Evolutionary conservation across 1,284 basidiomycete species (phyloP).

Genomic region (Trametes hirsuta): DNA sequence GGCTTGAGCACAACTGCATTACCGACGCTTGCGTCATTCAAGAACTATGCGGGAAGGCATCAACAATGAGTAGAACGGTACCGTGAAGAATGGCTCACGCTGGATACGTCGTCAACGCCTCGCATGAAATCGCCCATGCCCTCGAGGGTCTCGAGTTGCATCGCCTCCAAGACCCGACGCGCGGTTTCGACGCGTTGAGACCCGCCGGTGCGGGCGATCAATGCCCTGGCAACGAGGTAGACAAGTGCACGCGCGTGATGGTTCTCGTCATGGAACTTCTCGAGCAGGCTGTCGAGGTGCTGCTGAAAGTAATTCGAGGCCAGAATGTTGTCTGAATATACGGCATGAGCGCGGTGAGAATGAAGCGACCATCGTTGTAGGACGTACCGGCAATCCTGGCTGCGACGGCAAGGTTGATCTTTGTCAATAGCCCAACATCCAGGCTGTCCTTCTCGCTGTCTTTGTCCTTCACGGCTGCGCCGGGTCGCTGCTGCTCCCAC

Average conservation of each 20-base stretch:
- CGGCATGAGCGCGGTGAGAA: neutral
- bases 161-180: slow-evolving; percentile 47
- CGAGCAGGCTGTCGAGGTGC: slow-evolving; percentile 48
- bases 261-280: slow-evolving; percentile 51
- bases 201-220: slow-evolving; percentile 58
- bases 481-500: slow-evolving; percentile 33
- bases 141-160: slow-evolving; percentile 47
- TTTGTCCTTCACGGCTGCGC: slow-evolving; percentile 38
- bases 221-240: slow-evolving; percentile 58
- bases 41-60: slow-evolving; percentile 35
- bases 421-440: slow-evolving; percentile 50
- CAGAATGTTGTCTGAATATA: slow-evolving; percentile 59
- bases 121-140: slow-evolving; percentile 48
- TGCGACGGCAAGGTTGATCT: slow-evolving; percentile 55
- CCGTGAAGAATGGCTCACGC: slow-evolving; percentile 38
- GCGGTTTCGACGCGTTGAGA: slow-evolving; percentile 61
- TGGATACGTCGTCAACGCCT: slow-evolving; percentile 43
- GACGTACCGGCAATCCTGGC: slow-evolving; percentile 66
- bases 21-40: slow-evolving; percentile 47
- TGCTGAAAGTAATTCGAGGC: slow-evolving; percentile 46
- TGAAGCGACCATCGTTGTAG: neutral
- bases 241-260: slow-evolving; percentile 59
- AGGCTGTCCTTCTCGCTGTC: slow-evolving; percentile 37
- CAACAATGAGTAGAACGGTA: neutral
- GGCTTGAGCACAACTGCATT: slow-evolving; percentile 60